phyloP scores from a whole-genome alignment of 352 stramenopile genomes.

The Phytophthora ohioensis region DNA sequence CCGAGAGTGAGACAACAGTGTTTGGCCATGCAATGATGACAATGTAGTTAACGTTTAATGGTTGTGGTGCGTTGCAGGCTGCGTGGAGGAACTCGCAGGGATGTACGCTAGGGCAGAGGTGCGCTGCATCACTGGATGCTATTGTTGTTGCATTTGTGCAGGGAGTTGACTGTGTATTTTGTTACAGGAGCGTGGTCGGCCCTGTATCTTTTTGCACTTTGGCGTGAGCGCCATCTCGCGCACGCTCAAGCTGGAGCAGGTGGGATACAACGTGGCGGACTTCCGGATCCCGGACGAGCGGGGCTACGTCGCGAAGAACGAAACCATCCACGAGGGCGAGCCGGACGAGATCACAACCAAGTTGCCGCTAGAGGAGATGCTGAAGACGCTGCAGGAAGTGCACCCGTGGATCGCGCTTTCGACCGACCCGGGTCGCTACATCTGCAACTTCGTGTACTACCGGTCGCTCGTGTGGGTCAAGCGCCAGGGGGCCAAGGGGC shows the following conservation, averaged over 20 bases:
- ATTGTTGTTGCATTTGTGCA: no score
- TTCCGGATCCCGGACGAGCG: slow-evolving; percentile 86
- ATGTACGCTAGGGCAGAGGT: slow-evolving; percentile 47
- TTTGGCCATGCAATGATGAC: not conserved
- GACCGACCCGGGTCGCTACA: slow-evolving; percentile 81
- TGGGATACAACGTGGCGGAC: slow-evolving; percentile 84
- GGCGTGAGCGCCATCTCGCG: slow-evolving; percentile 60
- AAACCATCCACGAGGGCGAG: slow-evolving; percentile 62
- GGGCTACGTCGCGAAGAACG: slow-evolving; percentile 63
- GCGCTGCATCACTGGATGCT: not conserved
- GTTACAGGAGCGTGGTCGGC: slow-evolving; percentile 51
- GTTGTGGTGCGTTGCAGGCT: slow-evolving; percentile 29
- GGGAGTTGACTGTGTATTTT: no score
- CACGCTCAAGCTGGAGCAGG: slow-evolving; percentile 66
- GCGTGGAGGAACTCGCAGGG: slow-evolving; percentile 34
- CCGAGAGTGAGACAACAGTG: slow-evolving; percentile 44
- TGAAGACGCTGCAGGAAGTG: slow-evolving; percentile 43
- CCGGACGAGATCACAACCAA: slow-evolving; percentile 53
- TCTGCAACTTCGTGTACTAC: slow-evolving; percentile 91
- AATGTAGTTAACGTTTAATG: not conserved
- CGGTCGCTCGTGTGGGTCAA: slow-evolving; percentile 77
- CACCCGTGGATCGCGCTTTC: slow-evolving; percentile 59
- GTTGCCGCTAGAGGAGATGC: slow-evolving; percentile 69
- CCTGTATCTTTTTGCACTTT: slow-evolving; percentile 79
- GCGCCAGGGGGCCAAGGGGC: slow-evolving; percentile 40